Conservation (phyloP, 2,329 filamentous ascomycete genomes). For the Akanthomyces muscarius region DNA sequence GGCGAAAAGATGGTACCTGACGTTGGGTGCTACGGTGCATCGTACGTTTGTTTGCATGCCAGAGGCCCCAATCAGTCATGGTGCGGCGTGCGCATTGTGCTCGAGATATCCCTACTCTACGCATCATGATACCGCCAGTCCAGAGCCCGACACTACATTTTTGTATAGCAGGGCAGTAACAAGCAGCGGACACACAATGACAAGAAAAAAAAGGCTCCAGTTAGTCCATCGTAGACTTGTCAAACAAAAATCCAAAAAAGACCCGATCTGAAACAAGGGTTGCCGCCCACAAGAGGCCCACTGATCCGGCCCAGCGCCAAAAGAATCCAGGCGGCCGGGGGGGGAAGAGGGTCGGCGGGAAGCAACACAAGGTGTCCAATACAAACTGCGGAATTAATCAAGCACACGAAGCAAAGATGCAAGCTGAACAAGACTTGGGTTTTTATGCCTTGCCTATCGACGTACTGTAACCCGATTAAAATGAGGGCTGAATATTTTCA, state of each 20-base stretch:
- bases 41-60: neutral
- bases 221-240: constrained; percentile 1
- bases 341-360: too few species aligned
- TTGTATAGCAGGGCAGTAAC: too few species aligned
- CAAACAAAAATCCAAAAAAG: constrained; percentile 1
- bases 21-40: neutral
- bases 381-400: neutral
- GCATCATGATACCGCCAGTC: neutral
- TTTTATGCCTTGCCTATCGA: neutral
- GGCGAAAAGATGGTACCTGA: constrained; percentile 4
- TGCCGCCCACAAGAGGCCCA: constrained; percentile 9
- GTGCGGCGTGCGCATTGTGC: too few species aligned
- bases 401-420: neutral
- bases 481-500: too few species aligned
- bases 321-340: neutral
- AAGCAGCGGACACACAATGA: too few species aligned
- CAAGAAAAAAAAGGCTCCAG: too few species aligned
- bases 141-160: too few species aligned
- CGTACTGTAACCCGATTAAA: too few species aligned
- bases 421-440: neutral
- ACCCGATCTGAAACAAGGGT: constrained; percentile 15
- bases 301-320: constrained; percentile 10
- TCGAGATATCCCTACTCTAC: neutral
- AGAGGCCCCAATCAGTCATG: too few species aligned
- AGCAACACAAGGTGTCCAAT: neutral